Evolutionary conservation across 768 basidiomycete genomes (phyloP).

Genomic region (Leccinum aurantiacum): DNA sequence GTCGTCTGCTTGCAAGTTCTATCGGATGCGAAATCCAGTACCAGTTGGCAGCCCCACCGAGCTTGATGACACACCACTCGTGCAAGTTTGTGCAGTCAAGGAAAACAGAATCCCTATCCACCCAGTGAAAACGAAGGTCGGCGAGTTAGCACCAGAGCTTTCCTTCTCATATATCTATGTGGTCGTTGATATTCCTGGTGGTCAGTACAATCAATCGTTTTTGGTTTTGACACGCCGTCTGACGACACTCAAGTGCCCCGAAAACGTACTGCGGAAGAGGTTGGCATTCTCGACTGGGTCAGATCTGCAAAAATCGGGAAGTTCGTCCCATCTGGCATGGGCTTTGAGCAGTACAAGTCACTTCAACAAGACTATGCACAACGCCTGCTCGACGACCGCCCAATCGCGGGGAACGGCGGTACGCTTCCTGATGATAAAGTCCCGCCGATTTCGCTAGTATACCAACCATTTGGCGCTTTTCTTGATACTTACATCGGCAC

Average conservation of each 20-base stretch:
- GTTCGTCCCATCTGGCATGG: no score
- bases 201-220: background rate
- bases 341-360: no score
- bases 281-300: no score
- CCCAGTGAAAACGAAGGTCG: background rate
- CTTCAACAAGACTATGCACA: no score
- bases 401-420: no score
- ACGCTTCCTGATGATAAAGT: no score
- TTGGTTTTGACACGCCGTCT: background rate
- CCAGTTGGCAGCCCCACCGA: background rate
- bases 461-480: no score
- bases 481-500: no score
- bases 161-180: background rate
- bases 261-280: no score
- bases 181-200: background rate
- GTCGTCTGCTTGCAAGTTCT: background rate
- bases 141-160: background rate
- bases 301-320: no score
- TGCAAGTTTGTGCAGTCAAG: background rate
- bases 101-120: background rate
- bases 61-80: background rate
- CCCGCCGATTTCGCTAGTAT: background rate
- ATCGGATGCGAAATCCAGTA: background rate
- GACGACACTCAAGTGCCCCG: background rate
- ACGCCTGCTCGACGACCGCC: no score